phyloP scores from a whole-genome alignment of 352 stramenopile genomes.

The Globisporangium camurandrum region DNA sequence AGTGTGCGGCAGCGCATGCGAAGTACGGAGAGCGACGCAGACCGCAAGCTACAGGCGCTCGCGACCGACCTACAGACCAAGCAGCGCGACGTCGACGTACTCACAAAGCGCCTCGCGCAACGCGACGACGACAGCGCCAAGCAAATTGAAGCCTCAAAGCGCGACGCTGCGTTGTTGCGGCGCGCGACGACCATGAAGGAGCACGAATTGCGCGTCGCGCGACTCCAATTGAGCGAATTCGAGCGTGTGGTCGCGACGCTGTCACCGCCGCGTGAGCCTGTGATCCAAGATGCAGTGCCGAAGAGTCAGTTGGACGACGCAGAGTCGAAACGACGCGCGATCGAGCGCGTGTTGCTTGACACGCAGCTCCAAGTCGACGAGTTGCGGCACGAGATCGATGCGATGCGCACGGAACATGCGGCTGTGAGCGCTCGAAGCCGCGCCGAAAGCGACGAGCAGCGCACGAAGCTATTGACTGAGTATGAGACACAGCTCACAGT shows the following conservation, averaged over 20 bases:
- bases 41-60: constrained; percentile 50
- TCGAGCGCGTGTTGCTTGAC: constrained; percentile 43
- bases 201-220: constrained; percentile 48
- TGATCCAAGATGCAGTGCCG: constrained; percentile 12
- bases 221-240: constrained; percentile 56
- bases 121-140: constrained; percentile 43
- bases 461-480: constrained; percentile 35
- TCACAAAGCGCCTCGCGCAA: constrained; percentile 48
- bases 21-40: constrained; percentile 45
- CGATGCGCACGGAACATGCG: constrained; percentile 30
- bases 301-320: constrained; percentile 7
- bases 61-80: constrained; percentile 48
- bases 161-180: constrained; percentile 37
- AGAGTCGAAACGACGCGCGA: constrained; percentile 28
- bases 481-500: constrained; percentile 40
- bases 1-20: constrained; percentile 49
- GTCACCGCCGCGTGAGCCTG: neutral
- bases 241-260: constrained; percentile 27
- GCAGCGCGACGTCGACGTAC: constrained; percentile 40
- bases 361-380: constrained; percentile 47
- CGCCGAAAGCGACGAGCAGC: constrained; percentile 25
- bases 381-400: constrained; percentile 41
- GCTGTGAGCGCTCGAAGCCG: constrained; percentile 30
- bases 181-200: constrained; percentile 56
- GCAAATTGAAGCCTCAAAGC: constrained; percentile 35